Conservation (phyloP, 129 eudicot species). For the Pittosporum tobira region DNA sequence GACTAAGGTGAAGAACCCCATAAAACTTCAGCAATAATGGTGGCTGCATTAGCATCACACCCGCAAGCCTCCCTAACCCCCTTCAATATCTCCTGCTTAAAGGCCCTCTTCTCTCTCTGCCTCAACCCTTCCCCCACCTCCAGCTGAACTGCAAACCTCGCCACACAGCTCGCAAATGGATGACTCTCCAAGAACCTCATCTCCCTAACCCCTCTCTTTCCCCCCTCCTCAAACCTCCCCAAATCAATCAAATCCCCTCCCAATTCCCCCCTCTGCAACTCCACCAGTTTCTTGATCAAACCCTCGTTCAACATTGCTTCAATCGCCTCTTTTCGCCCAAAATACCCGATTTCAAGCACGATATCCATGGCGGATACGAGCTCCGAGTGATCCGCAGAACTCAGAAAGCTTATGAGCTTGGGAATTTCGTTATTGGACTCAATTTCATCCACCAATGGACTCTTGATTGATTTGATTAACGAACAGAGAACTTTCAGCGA, state of each 20-base stretch:
- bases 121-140: slow-evolving; percentile 93
- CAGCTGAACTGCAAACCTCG: slow-evolving; percentile 69
- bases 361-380: slow-evolving; percentile 46
- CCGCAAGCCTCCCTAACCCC: slow-evolving; percentile 44
- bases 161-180: slow-evolving; percentile 69
- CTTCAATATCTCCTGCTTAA: slow-evolving; percentile 54
- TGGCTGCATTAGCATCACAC: slow-evolving; percentile 73
- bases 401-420: slow-evolving; percentile 29
- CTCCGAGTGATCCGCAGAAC: slow-evolving; percentile 16
- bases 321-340: slow-evolving; percentile 72
- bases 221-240: slow-evolving; percentile 16
- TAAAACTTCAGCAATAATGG: slow-evolving; percentile 77
- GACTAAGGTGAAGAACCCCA: slow-evolving; percentile 86
- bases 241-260: slow-evolving; percentile 39
- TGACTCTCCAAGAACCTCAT: slow-evolving; percentile 13
- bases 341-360: slow-evolving; percentile 71
- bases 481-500: slow-evolving; percentile 31
- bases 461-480: slow-evolving; percentile 53
- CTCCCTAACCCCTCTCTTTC: slow-evolving; percentile 9
- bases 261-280: slow-evolving; percentile 50
- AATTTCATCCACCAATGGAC: slow-evolving; percentile 72
- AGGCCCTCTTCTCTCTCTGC: slow-evolving; percentile 65
- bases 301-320: slow-evolving; percentile 60
- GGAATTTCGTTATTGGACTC: slow-evolving; percentile 43
- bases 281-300: slow-evolving; percentile 51